phyloP scores from a whole-genome alignment of 495 filamentous ascomycete species.

The Pyrenopolyporus hunteri region DNA sequence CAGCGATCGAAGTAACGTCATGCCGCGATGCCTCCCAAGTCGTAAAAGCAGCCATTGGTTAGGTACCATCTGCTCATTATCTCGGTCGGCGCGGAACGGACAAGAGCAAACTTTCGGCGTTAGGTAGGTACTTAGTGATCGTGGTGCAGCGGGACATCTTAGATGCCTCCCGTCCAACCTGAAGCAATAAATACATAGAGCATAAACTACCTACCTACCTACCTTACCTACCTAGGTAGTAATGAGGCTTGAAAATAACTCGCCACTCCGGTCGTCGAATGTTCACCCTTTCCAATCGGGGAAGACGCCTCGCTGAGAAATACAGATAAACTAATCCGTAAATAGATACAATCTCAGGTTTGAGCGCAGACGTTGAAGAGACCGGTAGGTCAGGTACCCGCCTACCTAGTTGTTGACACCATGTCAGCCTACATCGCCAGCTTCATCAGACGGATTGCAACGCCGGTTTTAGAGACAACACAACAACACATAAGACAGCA shows the following conservation, averaged over 20 bases:
- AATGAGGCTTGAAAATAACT: no score
- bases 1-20: slow-evolving; percentile 38
- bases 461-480: slow-evolving; percentile 17
- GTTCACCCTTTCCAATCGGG: slow-evolving; percentile 10
- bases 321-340: no score
- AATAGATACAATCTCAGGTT: slow-evolving; percentile 19
- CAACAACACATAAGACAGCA: no score
- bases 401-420: slow-evolving; percentile 13
- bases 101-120: slow-evolving; percentile 29
- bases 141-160: slow-evolving; percentile 13
- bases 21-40: slow-evolving; percentile 18
- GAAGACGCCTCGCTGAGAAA: slow-evolving; percentile 20
- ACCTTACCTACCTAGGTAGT: no score
- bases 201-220: slow-evolving; percentile 13
- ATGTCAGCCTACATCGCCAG: slow-evolving; percentile 8
- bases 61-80: slow-evolving; percentile 15
- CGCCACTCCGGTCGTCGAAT: no score
- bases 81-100: slow-evolving; percentile 6
- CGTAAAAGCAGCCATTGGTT: slow-evolving; percentile 29
- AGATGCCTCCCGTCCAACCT: no score
- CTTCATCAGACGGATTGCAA: slow-evolving; percentile 10
- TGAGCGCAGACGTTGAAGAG: slow-evolving; percentile 11
- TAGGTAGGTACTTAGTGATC: no score
- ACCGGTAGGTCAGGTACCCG: no score
- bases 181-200: slow-evolving; percentile 14